Conservation (phyloP, 2,329 filamentous ascomycete genomes). For the Diaporthe ampelina region DNA sequence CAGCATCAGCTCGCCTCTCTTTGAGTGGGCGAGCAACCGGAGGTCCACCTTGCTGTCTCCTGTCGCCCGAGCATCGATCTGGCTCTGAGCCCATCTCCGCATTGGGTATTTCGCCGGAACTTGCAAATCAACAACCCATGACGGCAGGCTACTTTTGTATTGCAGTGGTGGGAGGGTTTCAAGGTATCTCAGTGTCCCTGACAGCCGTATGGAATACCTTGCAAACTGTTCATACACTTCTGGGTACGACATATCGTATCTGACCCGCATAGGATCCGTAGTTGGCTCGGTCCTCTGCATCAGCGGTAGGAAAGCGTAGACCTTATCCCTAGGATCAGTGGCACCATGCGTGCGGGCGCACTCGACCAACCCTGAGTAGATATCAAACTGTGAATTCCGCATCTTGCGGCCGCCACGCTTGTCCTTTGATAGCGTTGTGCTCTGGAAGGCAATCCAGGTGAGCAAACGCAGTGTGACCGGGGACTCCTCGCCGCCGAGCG, state of each 20-base stretch:
- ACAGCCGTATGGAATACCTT: constrained; percentile 11
- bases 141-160: constrained; percentile 13
- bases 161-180: constrained; percentile 11
- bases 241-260: constrained; percentile 5
- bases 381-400: constrained; percentile 1
- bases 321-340: constrained; percentile 1
- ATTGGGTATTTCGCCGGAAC: constrained; percentile 2
- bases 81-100: too few relatives aligned
- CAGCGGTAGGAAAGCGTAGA: constrained; percentile 2
- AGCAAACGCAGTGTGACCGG: not conserved
- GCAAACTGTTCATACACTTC: constrained; percentile 17
- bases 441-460: constrained; percentile 20
- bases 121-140: constrained; percentile 2
- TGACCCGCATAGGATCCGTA: not conserved
- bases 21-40: too few relatives aligned
- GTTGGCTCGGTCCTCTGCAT: constrained; percentile 16
- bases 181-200: constrained; percentile 8
- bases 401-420: constrained; percentile 11
- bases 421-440: not conserved
- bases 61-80: too few relatives aligned
- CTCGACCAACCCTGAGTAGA: not conserved
- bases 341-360: constrained; percentile 11
- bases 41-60: too few relatives aligned
- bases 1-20: too few relatives aligned
- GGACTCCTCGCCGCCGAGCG: not conserved